A percentile compares a stretch with the other conserved stretches of the same genome.
phyloP scores from a whole-genome alignment of 805 yeast genomes.

The Pachysolen tannophilus region DNA sequence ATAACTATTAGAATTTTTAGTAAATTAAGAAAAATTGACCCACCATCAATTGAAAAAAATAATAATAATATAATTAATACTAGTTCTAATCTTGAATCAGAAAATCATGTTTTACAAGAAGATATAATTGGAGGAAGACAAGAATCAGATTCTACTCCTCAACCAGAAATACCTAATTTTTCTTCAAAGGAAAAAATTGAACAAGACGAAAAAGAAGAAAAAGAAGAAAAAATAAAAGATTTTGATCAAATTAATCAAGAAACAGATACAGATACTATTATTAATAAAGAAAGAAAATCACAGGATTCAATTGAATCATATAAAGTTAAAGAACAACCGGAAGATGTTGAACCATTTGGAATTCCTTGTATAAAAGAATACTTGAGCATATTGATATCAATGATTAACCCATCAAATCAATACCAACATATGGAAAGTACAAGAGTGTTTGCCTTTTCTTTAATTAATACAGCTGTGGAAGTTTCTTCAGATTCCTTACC shows the following conservation, averaged over 20 bases:
- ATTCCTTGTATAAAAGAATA: constrained; percentile 71
- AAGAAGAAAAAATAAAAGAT: constrained; percentile 6
- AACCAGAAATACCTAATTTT: not conserved
- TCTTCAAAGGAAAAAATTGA: constrained; percentile 2
- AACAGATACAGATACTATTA: constrained; percentile 1
- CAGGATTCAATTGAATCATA: not conserved
- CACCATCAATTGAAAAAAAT: constrained; percentile 19
- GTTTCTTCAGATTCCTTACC: constrained; percentile 61
- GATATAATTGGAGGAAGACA: constrained; percentile 49
- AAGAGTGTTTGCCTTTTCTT: constrained; percentile 70
- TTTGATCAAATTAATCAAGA: constrained; percentile 2
- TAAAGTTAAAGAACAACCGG: constrained; percentile 5
- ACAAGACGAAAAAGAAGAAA: not conserved
- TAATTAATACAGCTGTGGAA: constrained; percentile 75
- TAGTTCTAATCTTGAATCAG: constrained; percentile 15
- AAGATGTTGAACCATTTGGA: constrained; percentile 49
- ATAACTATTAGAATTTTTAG: constrained; percentile 65
- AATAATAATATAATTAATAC: constrained; percentile 21
- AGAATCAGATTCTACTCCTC: constrained; percentile 2
- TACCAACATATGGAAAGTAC: constrained; percentile 83
- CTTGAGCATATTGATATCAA: constrained; percentile 64
- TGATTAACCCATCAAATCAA: constrained; percentile 76
- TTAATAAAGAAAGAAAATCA: no score
- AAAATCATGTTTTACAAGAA: constrained; percentile 34
- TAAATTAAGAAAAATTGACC: constrained; percentile 48